phyloP scores from a whole-genome alignment of 176 grass and related monocot species.

The Rhynchospora breviuscula region DNA sequence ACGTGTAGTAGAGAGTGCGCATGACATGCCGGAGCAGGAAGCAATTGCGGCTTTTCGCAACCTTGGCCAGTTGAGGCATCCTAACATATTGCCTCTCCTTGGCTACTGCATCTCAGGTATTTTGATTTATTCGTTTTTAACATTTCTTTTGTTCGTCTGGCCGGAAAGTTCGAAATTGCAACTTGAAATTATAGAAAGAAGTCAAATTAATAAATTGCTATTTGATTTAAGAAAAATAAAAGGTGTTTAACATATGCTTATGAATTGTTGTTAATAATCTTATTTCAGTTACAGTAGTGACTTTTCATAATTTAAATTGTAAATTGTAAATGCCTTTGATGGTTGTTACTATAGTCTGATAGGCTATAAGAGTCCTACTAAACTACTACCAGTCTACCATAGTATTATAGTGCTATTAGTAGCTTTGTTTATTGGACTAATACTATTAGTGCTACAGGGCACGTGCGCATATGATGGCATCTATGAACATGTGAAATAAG shows the following conservation, averaged over 20 bases:
- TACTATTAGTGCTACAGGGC: background rate
- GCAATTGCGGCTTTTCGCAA: slow-evolving; percentile 33
- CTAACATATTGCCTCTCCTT: slow-evolving; percentile 74
- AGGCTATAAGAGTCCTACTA: background rate
- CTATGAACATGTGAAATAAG: slow-evolving; percentile 18
- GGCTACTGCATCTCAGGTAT: slow-evolving; percentile 87
- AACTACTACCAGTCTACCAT: no score
- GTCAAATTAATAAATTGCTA: background rate
- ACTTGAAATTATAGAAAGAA: background rate
- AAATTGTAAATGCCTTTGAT: background rate
- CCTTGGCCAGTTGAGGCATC: slow-evolving; percentile 55
- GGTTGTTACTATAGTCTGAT: background rate
- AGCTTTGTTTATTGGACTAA: background rate
- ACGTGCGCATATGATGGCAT: slow-evolving; percentile 13
- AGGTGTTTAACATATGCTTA: background rate
- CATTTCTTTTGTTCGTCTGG: background rate
- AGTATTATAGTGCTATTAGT: slow-evolving; percentile 13
- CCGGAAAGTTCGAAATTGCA: background rate
- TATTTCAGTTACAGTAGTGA: background rate
- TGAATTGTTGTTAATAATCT: background rate
- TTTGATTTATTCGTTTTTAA: background rate
- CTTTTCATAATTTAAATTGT: background rate
- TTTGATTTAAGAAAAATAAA: background rate
- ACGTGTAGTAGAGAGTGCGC: slow-evolving; percentile 44
- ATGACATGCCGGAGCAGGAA: background rate